Evolutionary conservation across 208 protist genomes (phyloP).

Genomic region (Jaenimonas drosophilae): DNA sequence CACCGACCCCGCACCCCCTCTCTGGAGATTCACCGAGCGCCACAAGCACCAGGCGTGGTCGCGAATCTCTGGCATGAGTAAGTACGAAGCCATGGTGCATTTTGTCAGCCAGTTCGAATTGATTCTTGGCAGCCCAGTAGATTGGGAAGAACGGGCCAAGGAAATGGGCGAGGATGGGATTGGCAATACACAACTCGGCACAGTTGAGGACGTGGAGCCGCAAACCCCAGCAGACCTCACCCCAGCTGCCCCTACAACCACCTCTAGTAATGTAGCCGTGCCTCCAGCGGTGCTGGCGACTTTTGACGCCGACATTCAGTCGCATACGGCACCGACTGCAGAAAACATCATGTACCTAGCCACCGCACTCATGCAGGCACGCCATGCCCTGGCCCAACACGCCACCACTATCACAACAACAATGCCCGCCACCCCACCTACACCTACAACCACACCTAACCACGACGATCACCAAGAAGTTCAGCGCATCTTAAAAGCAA

Average conservation of each 20-base stretch:
- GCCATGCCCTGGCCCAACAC: conserved; percentile 10
- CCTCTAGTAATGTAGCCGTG: too few species aligned
- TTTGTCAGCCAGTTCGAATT: conserved; percentile 51
- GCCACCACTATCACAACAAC: too few species aligned
- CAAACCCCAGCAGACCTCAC: too few species aligned
- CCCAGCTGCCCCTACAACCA: too few species aligned
- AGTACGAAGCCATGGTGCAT: conserved; percentile 81
- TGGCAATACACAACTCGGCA: too few species aligned
- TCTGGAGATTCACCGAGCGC: conserved; percentile 52
- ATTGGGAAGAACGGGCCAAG: conserved; percentile 2
- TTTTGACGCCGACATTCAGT: conserved; percentile 36
- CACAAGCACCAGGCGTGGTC: conserved; percentile 71
- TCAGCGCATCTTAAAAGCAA: too few species aligned
- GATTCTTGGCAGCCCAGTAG: conserved; percentile 3
- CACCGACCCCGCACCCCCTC: conserved; percentile 29
- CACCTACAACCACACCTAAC: too few species aligned
- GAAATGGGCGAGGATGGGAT: neutral
- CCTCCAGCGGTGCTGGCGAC: too few species aligned
- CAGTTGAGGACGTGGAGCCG: too few species aligned
- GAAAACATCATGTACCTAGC: conserved; percentile 47
- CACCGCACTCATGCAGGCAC: conserved; percentile 32
- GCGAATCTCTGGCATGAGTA: conserved; percentile 44
- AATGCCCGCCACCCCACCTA: too few species aligned
- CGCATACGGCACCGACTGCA: conserved; percentile 14
- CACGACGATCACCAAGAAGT: too few species aligned